Conservation (phyloP, 305 asterid species). For the Rubia tinctorum region DNA sequence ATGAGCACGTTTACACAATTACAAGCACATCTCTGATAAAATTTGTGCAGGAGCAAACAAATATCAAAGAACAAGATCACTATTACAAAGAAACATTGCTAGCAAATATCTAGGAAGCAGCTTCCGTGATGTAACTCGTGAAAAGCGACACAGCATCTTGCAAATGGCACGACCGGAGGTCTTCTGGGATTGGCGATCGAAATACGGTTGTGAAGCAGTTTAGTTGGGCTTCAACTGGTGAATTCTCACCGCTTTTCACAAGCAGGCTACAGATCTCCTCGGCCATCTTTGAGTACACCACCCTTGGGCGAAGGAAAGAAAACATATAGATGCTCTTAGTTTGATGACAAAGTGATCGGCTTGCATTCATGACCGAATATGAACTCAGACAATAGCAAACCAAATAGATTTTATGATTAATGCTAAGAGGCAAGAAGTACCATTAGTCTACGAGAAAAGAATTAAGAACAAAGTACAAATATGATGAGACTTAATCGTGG, state of each 20-base stretch:
- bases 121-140: background rate
- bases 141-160: conserved; percentile 1
- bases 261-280: conserved; percentile 75
- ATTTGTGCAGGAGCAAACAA: background rate
- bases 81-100: background rate
- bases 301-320: conserved; percentile 32
- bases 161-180: background rate
- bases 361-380: background rate
- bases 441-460: background rate
- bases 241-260: conserved; percentile 19
- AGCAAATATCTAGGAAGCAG: background rate
- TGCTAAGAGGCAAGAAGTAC: background rate
- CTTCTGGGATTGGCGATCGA: conserved; percentile 25
- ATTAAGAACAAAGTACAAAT: background rate
- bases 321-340: background rate
- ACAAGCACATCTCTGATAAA: background rate
- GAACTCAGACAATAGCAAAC: background rate
- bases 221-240: background rate
- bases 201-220: conserved; percentile 2
- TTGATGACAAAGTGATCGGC: background rate
- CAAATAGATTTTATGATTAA: background rate
- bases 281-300: conserved; percentile 86
- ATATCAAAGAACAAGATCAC: background rate
- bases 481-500: background rate
- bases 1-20: background rate